Evolutionary conservation across 352 stramenopile genomes (phyloP).

Genomic region (Thalassiosira ordinaria): DNA sequence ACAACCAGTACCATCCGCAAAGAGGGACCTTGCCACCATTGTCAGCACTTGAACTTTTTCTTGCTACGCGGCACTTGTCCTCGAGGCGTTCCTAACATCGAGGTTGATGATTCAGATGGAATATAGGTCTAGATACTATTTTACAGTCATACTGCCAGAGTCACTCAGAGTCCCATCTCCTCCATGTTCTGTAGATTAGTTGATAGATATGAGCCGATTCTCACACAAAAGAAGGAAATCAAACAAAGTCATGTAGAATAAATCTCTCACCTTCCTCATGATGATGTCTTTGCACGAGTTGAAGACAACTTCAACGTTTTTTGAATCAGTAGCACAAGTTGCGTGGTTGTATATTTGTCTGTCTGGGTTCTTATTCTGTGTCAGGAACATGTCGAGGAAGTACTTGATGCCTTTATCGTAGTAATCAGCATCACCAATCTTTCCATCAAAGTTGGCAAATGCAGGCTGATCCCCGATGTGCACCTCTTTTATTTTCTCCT

Average conservation of each 20-base stretch:
- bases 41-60: too few relatives aligned
- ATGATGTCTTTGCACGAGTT: slow-evolving; percentile 93
- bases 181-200: too few relatives aligned
- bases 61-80: too few relatives aligned
- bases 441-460: slow-evolving; percentile 91
- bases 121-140: too few relatives aligned
- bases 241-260: too few relatives aligned
- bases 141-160: too few relatives aligned
- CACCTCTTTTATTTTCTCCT: slow-evolving; percentile 94
- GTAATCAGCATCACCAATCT: slow-evolving; percentile 61
- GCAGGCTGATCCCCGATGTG: slow-evolving; percentile 91
- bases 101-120: too few relatives aligned
- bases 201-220: too few relatives aligned
- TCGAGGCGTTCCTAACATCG: too few relatives aligned
- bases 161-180: slow-evolving; percentile 54
- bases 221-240: too few relatives aligned
- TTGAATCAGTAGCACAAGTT: slow-evolving; percentile 96
- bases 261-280: slow-evolving; percentile 60
- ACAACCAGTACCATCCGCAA: too few relatives aligned
- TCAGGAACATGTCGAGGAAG: slow-evolving; percentile 66
- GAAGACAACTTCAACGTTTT: slow-evolving; percentile 96
- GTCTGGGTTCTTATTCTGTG: slow-evolving; percentile 89
- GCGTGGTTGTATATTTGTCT: slow-evolving; percentile 95
- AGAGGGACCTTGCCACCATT: too few relatives aligned
- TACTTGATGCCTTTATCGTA: slow-evolving; percentile 76